Evolutionary conservation across 1,139 yeast genomes (phyloP).

Genomic region (Taphrina deformans): DNA sequence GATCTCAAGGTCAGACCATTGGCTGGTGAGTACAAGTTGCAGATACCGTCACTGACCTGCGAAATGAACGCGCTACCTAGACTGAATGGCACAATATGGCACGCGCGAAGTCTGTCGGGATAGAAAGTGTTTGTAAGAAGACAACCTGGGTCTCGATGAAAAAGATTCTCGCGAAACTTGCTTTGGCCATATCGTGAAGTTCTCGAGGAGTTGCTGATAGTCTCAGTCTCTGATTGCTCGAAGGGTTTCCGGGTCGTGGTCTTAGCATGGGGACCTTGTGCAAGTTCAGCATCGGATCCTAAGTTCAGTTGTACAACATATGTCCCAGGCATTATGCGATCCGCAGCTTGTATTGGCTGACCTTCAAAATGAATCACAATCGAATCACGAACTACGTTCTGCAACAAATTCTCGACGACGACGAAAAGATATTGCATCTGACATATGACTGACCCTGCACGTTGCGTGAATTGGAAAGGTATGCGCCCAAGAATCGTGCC

Average conservation of each 20-base stretch:
- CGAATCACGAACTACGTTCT: neutral
- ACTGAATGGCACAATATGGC: slow-evolving; percentile 3
- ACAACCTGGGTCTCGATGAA: neutral
- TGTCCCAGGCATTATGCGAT: neutral
- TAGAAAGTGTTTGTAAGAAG: neutral
- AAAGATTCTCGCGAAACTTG: neutral
- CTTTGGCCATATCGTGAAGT: slow-evolving; percentile 3
- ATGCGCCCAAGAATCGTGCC: slow-evolving; percentile 4
- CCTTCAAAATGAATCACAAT: neutral
- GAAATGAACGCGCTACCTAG: neutral
- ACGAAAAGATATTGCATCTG: neutral
- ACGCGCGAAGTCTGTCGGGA: slow-evolving; percentile 6
- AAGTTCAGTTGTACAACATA: neutral
- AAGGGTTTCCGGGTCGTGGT: slow-evolving; percentile 6
- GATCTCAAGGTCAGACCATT: slow-evolving; percentile 9
- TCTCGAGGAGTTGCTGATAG: neutral
- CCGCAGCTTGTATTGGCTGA: neutral
- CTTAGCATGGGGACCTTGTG: neutral
- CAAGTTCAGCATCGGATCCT: neutral
- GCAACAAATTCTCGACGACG: neutral
- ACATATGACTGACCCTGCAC: neutral
- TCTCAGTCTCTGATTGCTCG: neutral
- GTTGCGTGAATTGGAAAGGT: neutral
- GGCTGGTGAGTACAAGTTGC: slow-evolving; percentile 4
- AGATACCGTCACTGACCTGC: neutral